Conservation (phyloP, 2,329 filamentous ascomycete species). For the Colletotrichum sp. region DNA sequence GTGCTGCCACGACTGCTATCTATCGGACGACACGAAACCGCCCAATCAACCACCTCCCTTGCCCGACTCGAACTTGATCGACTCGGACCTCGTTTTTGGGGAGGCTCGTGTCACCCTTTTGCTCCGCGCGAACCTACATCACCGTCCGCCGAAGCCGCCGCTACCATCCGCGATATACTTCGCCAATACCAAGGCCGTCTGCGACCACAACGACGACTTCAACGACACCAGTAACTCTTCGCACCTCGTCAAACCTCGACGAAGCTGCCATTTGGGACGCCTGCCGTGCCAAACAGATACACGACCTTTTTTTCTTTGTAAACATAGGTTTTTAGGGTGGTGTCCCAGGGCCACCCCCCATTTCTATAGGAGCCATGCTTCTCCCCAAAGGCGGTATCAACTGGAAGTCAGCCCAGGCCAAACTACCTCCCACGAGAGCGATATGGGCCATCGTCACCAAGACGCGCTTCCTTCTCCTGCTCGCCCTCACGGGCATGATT, state of each 20-base stretch:
- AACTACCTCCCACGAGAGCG: conserved; percentile 78
- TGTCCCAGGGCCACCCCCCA: conserved; percentile 41
- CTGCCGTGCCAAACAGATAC: conserved; percentile 1
- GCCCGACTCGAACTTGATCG: background rate
- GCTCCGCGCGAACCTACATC: background rate
- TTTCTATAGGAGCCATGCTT: conserved; percentile 66
- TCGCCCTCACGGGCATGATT: conserved; percentile 73
- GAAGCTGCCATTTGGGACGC: background rate
- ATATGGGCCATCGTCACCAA: conserved; percentile 74
- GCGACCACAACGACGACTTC: background rate
- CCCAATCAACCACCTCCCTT: conserved; percentile 7
- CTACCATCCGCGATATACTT: background rate
- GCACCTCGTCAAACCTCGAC: background rate
- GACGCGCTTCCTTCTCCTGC: conserved; percentile 77
- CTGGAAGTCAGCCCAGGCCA: conserved; percentile 88
- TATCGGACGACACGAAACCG: conserved; percentile 10
- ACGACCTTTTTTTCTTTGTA: background rate
- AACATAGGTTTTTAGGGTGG: conserved; percentile 35
- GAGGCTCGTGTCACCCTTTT: conserved; percentile 2
- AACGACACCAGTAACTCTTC: background rate
- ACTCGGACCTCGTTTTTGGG: background rate
- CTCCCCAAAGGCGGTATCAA: conserved; percentile 87
- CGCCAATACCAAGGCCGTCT: background rate
- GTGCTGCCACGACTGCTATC: conserved; percentile 6
- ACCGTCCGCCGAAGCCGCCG: background rate